Conservation (phyloP, 805 yeast genomes). For the Wickerhamiella dianesei region DNA sequence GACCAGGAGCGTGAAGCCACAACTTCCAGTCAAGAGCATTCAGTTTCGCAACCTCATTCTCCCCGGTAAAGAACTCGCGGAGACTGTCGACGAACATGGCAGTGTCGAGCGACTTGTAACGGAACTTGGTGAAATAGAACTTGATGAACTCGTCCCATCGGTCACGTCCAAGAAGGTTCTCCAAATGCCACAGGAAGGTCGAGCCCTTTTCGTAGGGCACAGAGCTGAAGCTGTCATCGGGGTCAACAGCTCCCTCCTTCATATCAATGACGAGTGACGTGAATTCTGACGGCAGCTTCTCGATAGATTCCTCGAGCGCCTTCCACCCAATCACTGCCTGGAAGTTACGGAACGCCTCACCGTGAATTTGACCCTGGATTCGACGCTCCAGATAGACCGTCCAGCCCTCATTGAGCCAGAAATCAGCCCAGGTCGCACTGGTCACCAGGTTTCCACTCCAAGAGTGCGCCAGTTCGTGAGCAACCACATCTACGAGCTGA, state of each 20-base stretch:
- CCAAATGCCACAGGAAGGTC: constrained; percentile 62
- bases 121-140: constrained; percentile 56
- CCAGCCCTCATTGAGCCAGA: constrained; percentile 95
- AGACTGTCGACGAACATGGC: constrained; percentile 66
- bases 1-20: constrained; percentile 72
- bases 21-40: constrained; percentile 70
- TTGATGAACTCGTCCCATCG: constrained; percentile 71
- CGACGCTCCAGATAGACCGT: constrained; percentile 83
- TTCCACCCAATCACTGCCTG: constrained; percentile 82
- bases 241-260: constrained; percentile 49
- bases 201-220: constrained; percentile 91
- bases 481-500: constrained; percentile 76
- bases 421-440: constrained; percentile 83
- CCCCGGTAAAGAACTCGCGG: constrained; percentile 42
- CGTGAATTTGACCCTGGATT: constrained; percentile 64
- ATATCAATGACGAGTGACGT: constrained; percentile 49
- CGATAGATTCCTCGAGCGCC: constrained; percentile 52
- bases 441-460: constrained; percentile 91
- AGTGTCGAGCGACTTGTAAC: constrained; percentile 62
- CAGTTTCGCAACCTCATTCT: constrained; percentile 32
- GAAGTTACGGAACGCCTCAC: constrained; percentile 65
- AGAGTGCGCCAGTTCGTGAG: constrained; percentile 86
- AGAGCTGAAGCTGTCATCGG: constrained; percentile 77
- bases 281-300: constrained; percentile 32
- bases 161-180: constrained; percentile 43